Conservation (phyloP, 2,329 filamentous ascomycete genomes). For the Nemania sp. region DNA sequence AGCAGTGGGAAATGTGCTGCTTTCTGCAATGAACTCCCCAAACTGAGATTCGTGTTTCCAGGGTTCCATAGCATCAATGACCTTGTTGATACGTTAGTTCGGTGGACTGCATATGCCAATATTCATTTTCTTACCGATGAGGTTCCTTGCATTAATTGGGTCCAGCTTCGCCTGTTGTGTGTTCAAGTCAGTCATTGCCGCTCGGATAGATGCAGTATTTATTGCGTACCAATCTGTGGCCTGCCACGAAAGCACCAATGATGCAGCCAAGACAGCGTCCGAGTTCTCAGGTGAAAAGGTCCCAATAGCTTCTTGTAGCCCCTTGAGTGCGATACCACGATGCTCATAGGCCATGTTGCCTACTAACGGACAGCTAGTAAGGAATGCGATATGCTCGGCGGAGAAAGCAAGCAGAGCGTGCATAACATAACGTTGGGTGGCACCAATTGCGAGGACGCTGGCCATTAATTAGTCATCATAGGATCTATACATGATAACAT, state of each 20-base stretch:
- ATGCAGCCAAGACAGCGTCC: conserved; percentile 89
- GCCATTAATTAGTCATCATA: conserved; percentile 32
- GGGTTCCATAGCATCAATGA: conserved; percentile 87
- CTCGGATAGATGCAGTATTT: conserved; percentile 38
- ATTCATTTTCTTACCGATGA: conserved; percentile 68
- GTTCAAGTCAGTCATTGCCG: conserved; percentile 43
- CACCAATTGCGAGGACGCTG: conserved; percentile 81
- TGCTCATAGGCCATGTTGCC: conserved; percentile 90
- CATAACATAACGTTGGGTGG: conserved; percentile 88
- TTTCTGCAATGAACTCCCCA: conserved; percentile 78
- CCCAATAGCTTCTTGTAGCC: conserved; percentile 84
- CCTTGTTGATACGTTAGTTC: conserved; percentile 53
- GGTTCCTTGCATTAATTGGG: conserved; percentile 87
- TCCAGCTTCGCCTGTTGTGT: conserved; percentile 79
- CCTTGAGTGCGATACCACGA: conserved; percentile 81
- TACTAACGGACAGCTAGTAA: conserved; percentile 83
- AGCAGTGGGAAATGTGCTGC: conserved; percentile 72
- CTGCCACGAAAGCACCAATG: conserved; percentile 93
- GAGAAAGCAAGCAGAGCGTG: conserved; percentile 89
- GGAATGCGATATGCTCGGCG: conserved; percentile 90
- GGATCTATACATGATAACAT: conserved; percentile 1
- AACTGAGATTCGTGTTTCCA: conserved; percentile 92
- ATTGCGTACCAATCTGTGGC: conserved; percentile 86
- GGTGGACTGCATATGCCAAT: not conserved
- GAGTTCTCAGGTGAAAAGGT: conserved; percentile 84